A percentile compares a stretch with the other conserved stretches of the same genome.
Evolutionary conservation across 257 asterid genomes (phyloP).

Genomic region (Jaltomata sinuosa): DNA sequence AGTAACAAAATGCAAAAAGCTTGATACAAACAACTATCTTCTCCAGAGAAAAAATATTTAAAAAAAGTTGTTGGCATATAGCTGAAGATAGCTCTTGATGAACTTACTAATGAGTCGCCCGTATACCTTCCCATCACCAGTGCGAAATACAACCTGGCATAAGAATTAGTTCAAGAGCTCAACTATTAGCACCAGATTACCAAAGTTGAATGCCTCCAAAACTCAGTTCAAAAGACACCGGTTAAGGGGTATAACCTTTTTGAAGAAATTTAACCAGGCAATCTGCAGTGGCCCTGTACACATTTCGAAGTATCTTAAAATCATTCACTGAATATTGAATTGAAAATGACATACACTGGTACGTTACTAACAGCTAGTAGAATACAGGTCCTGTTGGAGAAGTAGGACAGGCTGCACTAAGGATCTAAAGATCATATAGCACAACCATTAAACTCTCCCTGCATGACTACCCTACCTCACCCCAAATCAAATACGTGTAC

Average conservation of each 20-base stretch:
- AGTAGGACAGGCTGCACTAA: neutral
- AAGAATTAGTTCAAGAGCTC: neutral
- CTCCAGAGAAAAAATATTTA: neutral
- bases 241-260: slow-evolving; percentile 35
- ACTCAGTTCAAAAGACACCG: neutral
- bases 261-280: slow-evolving; percentile 57
- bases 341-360: neutral
- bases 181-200: neutral
- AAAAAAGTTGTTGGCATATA: neutral
- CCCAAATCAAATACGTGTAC: neutral
- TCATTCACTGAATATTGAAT: neutral
- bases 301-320: slow-evolving; percentile 3
- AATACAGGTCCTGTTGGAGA: neutral
- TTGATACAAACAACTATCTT: neutral
- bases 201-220: neutral
- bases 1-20: neutral
- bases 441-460: neutral
- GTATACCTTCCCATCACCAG: slow-evolving; percentile 50
- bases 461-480: neutral
- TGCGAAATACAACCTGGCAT: slow-evolving; percentile 49
- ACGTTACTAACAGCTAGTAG: neutral
- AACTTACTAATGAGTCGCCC: slow-evolving; percentile 73
- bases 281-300: slow-evolving; percentile 51
- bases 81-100: neutral
- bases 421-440: neutral